Base-by-base conservation (phyloP, 331 rosid species). In the Malus hybrid region DNA sequence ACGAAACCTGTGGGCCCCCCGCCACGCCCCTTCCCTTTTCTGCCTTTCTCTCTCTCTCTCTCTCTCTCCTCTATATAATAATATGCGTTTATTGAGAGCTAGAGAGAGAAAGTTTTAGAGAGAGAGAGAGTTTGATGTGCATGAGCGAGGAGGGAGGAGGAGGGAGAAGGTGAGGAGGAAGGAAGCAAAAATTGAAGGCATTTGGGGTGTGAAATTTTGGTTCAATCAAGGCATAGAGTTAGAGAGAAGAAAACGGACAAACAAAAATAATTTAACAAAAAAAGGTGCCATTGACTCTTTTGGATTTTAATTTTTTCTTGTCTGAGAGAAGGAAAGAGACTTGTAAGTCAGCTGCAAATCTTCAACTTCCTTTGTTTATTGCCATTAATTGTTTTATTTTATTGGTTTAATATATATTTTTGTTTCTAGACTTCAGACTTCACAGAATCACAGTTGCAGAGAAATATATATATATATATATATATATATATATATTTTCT, bases 331-430 rank as follows among this genome's bases (percentile, higher is more conserved):
- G 4, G 64, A 14, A 16, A 52, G 76, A 72, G 73, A 85, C 78
- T 42, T 66, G 79, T 55, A 78, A 85, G 91, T 90, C 96, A 86
- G 86, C 87, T 81, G 46, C 20, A 42, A 29, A 67, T 33, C 24
- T 48, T 19, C 52, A 18, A 27, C 39, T 50, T 6, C 32, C 48
- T 56, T 73, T 71, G 64, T 78, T 80, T 60, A 59, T 24, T 7
- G 24, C 59, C 13, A 33, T 55, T 42, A 24, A 61, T 61, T 24
- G 16, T 61, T 61, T 28, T 61, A 4, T 61, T 61, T 29, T 70
- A 29, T 34, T 48, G 5, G 28, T 48, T 63, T 27, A 10, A 28
- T 34, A 61, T 18, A 34, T 60, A 39, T 39, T 39, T 39, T 39
- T 39, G 46, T 39, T 39, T 39, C 4, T 10, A 24, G 24, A 24